Base-by-base conservation (phyloP, 2,329 filamentous ascomycete species). In the Tricladium varicosporioides region DNA sequence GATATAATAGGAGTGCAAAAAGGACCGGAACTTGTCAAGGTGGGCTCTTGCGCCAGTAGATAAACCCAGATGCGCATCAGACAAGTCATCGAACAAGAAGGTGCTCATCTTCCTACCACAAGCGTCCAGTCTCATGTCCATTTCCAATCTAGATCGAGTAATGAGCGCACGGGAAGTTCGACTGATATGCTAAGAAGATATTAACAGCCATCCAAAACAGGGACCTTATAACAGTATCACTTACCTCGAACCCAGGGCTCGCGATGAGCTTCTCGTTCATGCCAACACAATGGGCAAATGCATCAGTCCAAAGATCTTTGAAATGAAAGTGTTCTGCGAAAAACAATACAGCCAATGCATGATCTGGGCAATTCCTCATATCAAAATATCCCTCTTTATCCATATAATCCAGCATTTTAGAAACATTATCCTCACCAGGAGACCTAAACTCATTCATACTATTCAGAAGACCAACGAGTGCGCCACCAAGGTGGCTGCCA, bases 201-300 rank as follows among this genome's bases (percentile, higher is more conserved):
- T 27, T 27, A 27, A 27, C 22, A 27, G 22, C 22, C 22, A 27
- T 27, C 7, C 22, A 27, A 27, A 27, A 7, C 22, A 27, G 7
- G 22, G 22, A 27, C 22, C 22, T 27, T 27, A 27, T 7, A 7
- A 7, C 22, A 2, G 15, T 19, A n/a, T 51, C 51, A 73, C 81
- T 64, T 74, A 87, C 85, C 69, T 80, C 74, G 59, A 85, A 89
- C 60, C 89, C 88, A 1, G 78, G 69, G 62, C 80, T 82, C 5
- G 73, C 66, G 43, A 77, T 74, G 5, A 92, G 60, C 22, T 76
- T 75, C 16, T 88, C 82, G 58, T 81, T 82, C 89, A 93, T 92
- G 45, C 89, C 90, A 36, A 88, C 86, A 67, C 89, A 91, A 67
- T 94, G 90, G 13, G 82, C 80, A 71, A 92, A 91, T 0, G 89